Evolutionary conservation across 2,329 filamentous ascomycete genomes (phyloP), one percentile per base, ranked within the genome.

Genomic region (Lachnellula hyalina): DNA sequence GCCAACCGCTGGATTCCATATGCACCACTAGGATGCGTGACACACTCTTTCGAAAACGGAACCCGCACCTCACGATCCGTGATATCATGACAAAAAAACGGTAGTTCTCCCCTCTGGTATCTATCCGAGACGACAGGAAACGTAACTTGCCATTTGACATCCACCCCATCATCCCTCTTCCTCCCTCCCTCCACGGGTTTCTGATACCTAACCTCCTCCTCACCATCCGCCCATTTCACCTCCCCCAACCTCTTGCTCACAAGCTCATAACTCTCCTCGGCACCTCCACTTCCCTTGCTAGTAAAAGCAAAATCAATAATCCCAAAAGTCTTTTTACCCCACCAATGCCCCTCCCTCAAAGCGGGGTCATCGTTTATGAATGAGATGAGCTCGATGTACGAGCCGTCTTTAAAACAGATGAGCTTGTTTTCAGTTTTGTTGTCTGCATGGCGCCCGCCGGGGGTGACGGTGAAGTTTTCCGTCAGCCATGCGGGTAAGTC

Each of bases 1-100:
- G 69, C 65, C 4, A 84, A 65, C 3, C 70, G 66, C 1, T 74
- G 73, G 14, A 84, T 72, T 0, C 84, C 83, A 14, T 74, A 61
- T 0, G 74, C 80, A 0, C 76, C 76, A 6, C 72, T 79, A 0
- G 78, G 71, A 69, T 87, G 84, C 12, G 63, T 68, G 3, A 72
- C 72, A 40, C 67, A 71, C 14, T 67, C 70, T 0, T 69, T 62
- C 1, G 65, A 59, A 3, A 73, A 62, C 6, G 84, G 82, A 2
- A 86, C 84, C 0, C 85, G 70, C 2, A 81, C 65, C n/a, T 70
- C 61, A 6, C 85, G 68, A 2, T 76, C 70, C 2, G 84, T 87
- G 12, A 80, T 70, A 65, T 89, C 85, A 47, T 87, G 75, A 63
- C 82, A 85, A 75, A 80, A 88, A 61, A 88, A 88, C 0, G 85